Conservation (phyloP, 345 rosid genomes). For the Gossypium mustelinum region DNA sequence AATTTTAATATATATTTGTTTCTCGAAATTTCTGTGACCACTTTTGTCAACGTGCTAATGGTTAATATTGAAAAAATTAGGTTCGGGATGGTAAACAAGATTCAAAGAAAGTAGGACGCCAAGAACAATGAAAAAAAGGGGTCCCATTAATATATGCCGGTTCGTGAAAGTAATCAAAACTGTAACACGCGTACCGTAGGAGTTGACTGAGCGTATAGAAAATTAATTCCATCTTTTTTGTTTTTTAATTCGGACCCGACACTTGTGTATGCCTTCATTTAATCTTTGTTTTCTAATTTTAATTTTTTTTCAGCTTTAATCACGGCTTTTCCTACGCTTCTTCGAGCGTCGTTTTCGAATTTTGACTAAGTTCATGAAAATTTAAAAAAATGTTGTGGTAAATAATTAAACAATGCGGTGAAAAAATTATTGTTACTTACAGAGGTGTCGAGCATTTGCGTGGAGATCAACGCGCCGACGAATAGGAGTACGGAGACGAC, state of each 20-base stretch:
- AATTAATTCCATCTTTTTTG: not conserved
- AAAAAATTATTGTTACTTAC: conserved; percentile 27
- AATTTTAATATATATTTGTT: not conserved
- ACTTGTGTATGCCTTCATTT: not conserved
- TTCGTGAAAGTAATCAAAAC: not conserved
- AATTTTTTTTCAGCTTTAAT: not conserved
- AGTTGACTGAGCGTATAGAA: too few species aligned
- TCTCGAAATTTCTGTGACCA: not conserved
- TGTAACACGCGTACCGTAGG: not conserved
- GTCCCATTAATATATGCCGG: not conserved
- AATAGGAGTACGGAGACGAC: conserved; percentile 47
- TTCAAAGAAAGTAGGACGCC: not conserved
- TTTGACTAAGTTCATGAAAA: not conserved
- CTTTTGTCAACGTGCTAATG: too few species aligned
- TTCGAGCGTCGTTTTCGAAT: not conserved
- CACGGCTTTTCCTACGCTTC: not conserved
- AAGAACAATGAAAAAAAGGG: not conserved
- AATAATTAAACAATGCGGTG: not conserved
- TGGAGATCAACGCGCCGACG: conserved; percentile 60
- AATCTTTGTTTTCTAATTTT: not conserved
- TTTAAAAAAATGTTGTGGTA: too few species aligned
- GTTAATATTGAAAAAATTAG: not conserved
- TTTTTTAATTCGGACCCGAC: not conserved
- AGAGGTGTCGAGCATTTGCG: conserved; percentile 54
- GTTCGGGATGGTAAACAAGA: not conserved